phyloP scores from a whole-genome alignment of 169 alveolate species.

The Plasmodium sp. region DNA sequence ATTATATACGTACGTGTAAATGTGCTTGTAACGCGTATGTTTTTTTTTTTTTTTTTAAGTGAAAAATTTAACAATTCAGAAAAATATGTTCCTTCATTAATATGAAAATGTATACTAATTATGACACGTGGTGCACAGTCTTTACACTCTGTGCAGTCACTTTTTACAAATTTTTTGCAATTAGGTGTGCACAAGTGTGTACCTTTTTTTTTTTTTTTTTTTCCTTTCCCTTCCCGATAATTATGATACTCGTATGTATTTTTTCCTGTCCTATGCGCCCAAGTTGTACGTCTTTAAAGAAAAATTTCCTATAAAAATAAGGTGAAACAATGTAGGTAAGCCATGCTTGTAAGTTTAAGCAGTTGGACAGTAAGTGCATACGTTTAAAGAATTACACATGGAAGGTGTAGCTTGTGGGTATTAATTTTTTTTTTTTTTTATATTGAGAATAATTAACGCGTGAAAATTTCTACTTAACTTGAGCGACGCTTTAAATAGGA shows the following conservation, averaged over 20 bases:
- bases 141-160: neutral
- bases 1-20: neutral
- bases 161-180: neutral
- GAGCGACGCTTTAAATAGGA: neutral
- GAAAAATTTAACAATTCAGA: slow-evolving; percentile 36
- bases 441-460: slow-evolving; percentile 2
- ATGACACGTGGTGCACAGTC: neutral
- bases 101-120: neutral
- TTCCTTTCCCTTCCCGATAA: neutral
- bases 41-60: slow-evolving; percentile 44
- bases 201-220: neutral
- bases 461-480: slow-evolving; percentile 11
- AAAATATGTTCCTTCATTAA: slow-evolving; percentile 2
- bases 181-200: neutral
- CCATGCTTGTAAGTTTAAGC: neutral
- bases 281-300: neutral
- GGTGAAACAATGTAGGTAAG: neutral
- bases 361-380: neutral
- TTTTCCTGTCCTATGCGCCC: neutral
- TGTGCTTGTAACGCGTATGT: slow-evolving; percentile 8
- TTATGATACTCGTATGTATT: neutral
- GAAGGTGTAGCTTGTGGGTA: neutral
- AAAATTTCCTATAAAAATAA: neutral
- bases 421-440: neutral
- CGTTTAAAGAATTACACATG: neutral